Percentiles rank a stretch among this genome's conserved stretches.
phyloP scores from a whole-genome alignment of 208 protist genomes.

The Acanthamoeba rhysodes region DNA sequence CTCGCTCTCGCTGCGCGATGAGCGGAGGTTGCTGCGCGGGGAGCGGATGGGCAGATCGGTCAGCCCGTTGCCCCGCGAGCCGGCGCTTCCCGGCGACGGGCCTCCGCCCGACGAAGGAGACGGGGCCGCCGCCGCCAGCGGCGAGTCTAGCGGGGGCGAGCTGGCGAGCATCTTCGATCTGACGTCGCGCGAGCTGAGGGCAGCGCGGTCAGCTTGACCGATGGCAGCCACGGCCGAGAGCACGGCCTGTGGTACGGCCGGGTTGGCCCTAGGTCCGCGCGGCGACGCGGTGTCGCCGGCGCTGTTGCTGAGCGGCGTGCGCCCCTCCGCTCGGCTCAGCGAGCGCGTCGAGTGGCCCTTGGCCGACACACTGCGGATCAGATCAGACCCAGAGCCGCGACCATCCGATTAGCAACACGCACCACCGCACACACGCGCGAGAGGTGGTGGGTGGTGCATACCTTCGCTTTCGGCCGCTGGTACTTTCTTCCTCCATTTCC shows the following conservation, averaged over 20 bases:
- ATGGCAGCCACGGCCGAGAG: conserved; percentile 8
- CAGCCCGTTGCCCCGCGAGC: neutral
- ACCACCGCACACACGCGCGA: neutral
- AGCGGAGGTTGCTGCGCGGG: neutral
- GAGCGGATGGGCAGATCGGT: neutral
- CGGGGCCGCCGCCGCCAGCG: neutral
- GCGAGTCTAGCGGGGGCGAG: neutral
- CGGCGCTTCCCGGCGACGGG: neutral
- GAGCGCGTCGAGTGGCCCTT: neutral
- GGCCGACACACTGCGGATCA: neutral
- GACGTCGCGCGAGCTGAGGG: neutral
- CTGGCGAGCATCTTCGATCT: neutral
- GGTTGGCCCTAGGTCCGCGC: neutral
- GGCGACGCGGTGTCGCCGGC: neutral
- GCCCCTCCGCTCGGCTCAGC: neutral
- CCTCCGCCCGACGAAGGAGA: neutral
- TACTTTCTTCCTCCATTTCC: neutral
- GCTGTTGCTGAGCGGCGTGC: neutral
- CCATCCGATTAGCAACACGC: neutral
- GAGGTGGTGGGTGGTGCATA: neutral
- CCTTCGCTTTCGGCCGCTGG: neutral
- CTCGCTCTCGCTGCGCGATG: neutral
- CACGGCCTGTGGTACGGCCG: conserved; percentile 23
- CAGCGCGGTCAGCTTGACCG: neutral
- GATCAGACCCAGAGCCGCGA: neutral